phyloP scores from a whole-genome alignment of 2,329 filamentous ascomycete genomes.

The Neospermospora avenae region DNA sequence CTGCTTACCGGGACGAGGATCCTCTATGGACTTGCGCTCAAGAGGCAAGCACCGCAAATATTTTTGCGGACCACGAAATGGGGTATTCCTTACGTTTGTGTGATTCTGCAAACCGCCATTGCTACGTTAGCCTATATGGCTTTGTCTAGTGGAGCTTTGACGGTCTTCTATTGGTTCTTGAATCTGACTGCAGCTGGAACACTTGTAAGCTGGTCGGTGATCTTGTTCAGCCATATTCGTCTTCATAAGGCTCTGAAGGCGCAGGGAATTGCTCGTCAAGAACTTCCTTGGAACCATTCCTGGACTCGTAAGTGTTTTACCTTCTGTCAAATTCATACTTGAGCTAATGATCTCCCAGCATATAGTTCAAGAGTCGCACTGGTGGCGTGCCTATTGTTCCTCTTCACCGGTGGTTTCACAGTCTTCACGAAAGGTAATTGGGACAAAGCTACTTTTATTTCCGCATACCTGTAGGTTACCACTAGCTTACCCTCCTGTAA shows the following conservation, averaged over 20 bases:
- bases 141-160: slow-evolving; percentile 52
- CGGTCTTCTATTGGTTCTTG: slow-evolving; percentile 64
- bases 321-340: neutral
- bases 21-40: slow-evolving; percentile 55
- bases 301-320: slow-evolving; percentile 52
- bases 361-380: slow-evolving; percentile 61
- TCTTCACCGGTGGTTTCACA: slow-evolving; percentile 67
- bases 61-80: slow-evolving; percentile 53
- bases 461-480: slow-evolving; percentile 55
- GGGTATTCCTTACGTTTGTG: slow-evolving; percentile 54
- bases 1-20: slow-evolving; percentile 58
- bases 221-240: slow-evolving; percentile 58
- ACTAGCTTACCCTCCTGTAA: neutral
- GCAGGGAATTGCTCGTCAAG: slow-evolving; percentile 48
- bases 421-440: slow-evolving; percentile 60
- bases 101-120: slow-evolving; percentile 52
- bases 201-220: slow-evolving; percentile 59
- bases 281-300: slow-evolving; percentile 60
- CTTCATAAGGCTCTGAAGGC: slow-evolving; percentile 51
- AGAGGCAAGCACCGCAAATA: slow-evolving; percentile 49
- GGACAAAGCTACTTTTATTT: slow-evolving; percentile 55
- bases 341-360: slow-evolving; percentile 37
- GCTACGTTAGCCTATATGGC: slow-evolving; percentile 68
- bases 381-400: slow-evolving; percentile 57
- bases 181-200: slow-evolving; percentile 60